Evolutionary conservation across 345 rosid genomes (phyloP).

Genomic region (Lepidium didymum): DNA sequence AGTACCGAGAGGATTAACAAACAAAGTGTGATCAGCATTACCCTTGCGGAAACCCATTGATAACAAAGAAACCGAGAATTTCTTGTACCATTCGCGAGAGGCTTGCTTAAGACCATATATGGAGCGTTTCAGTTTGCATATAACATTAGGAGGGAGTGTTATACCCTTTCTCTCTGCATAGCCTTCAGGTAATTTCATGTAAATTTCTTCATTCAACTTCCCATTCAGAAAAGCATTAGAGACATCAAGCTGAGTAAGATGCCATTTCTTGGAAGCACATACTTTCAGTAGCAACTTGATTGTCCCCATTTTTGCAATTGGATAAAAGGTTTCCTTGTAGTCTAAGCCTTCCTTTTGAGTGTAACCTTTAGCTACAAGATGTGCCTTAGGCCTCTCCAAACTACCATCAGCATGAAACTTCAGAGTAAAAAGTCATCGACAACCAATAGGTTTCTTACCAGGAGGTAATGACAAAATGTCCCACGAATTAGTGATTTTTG

Average conservation of each 20-base stretch:
- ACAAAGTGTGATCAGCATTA: background rate
- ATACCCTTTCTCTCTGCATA: background rate
- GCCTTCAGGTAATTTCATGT: background rate
- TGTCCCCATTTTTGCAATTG: background rate
- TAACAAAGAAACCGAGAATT: background rate
- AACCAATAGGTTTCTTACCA: rapidly evolving
- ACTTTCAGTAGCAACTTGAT: background rate
- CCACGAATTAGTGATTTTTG: rapidly evolving
- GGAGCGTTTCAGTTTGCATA: background rate
- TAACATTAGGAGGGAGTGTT: background rate
- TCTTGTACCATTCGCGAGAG: background rate
- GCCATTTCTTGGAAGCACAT: background rate
- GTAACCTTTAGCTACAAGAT: background rate
- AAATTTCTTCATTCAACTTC: background rate
- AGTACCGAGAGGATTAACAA: rapidly evolving
- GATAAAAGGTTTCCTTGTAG: background rate
- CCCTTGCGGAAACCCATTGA: rapidly evolving
- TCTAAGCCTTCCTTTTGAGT: background rate
- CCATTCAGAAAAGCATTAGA: background rate
- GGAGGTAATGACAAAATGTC: rapidly evolving
- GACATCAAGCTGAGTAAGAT: background rate
- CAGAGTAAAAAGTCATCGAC: background rate
- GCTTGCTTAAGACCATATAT: background rate
- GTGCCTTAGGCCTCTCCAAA: background rate
- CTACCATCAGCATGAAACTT: background rate